Evolutionary conservation across 805 yeast genomes (phyloP).

Genomic region (Yarrowia porcina): DNA sequence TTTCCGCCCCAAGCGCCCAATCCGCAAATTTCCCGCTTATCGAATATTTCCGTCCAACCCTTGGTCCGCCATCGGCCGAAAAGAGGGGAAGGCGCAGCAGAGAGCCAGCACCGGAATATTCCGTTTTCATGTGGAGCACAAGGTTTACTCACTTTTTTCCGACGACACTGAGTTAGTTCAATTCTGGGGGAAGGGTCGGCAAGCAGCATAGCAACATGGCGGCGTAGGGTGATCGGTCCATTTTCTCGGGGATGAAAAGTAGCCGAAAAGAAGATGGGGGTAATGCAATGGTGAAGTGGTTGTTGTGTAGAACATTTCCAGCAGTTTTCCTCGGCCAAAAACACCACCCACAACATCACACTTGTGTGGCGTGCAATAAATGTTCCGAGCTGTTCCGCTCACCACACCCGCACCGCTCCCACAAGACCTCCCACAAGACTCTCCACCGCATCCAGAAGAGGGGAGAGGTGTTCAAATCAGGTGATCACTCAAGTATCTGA

Average conservation of each 20-base stretch:
- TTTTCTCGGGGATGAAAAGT: too few species aligned
- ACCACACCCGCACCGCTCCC: background rate
- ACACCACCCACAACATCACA: too few species aligned
- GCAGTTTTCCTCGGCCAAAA: background rate
- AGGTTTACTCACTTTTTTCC: constrained; percentile 40
- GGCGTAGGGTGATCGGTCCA: background rate
- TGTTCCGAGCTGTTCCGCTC: constrained; percentile 13
- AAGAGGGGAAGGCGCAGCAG: constrained; percentile 19
- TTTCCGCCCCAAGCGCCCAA: background rate
- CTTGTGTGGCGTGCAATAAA: constrained; percentile 6
- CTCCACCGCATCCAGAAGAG: background rate
- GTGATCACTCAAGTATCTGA: background rate
- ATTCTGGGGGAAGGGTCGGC: background rate
- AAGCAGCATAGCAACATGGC: constrained; percentile 3
- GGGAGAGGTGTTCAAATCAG: background rate
- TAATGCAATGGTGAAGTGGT: too few species aligned
- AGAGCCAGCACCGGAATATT: constrained; percentile 11
- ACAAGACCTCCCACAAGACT: too few species aligned
- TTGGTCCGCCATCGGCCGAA: constrained; percentile 22
- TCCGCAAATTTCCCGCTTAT: background rate
- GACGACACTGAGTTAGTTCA: constrained; percentile 40
- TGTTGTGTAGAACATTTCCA: too few species aligned
- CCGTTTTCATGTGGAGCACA: constrained; percentile 25
- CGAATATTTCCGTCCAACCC: constrained; percentile 4
- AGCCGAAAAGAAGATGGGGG: background rate